Percentiles rank a stretch among this genome's conserved stretches.
Conservation (phyloP, 2,329 filamentous ascomycete species). For the Chaetomium globosum region DNA sequence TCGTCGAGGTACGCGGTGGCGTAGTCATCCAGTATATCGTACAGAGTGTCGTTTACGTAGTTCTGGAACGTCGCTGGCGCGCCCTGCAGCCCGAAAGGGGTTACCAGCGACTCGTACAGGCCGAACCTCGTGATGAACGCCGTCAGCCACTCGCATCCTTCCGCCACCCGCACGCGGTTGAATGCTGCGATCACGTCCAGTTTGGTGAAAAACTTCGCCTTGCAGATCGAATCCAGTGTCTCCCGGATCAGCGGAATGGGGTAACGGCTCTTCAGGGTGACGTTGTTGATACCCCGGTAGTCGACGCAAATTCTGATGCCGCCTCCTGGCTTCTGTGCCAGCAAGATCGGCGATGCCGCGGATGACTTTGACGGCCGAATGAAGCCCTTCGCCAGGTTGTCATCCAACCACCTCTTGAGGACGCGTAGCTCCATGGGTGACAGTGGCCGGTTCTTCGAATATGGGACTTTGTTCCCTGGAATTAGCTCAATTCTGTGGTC, state of each 20-base stretch:
- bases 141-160: conserved; percentile 1
- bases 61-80: too few relatives aligned
- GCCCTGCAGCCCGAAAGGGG: not conserved
- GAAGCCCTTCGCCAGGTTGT: not conserved
- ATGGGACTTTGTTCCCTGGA: not conserved
- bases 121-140: conserved; percentile 10
- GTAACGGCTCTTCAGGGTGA: conserved; percentile 1
- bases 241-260: conserved; percentile 3
- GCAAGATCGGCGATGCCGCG: not conserved
- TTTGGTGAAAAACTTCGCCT: not conserved
- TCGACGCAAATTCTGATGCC: not conserved
- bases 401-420: not conserved
- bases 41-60: not conserved
- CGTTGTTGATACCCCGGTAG: not conserved
- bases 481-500: conserved; percentile 7
- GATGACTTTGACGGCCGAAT: conserved; percentile 3
- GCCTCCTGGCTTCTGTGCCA: not conserved
- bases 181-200: not conserved
- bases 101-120: not conserved
- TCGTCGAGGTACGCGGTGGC: not conserved
- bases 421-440: not conserved
- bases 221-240: conserved; percentile 1
- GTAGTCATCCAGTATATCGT: not conserved
- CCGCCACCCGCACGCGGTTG: not conserved
- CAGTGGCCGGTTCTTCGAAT: not conserved